Evolutionary conservation across 257 asterid genomes (phyloP), one percentile per base, ranked within the genome.

Genomic region (Solanum habrochaites): DNA sequence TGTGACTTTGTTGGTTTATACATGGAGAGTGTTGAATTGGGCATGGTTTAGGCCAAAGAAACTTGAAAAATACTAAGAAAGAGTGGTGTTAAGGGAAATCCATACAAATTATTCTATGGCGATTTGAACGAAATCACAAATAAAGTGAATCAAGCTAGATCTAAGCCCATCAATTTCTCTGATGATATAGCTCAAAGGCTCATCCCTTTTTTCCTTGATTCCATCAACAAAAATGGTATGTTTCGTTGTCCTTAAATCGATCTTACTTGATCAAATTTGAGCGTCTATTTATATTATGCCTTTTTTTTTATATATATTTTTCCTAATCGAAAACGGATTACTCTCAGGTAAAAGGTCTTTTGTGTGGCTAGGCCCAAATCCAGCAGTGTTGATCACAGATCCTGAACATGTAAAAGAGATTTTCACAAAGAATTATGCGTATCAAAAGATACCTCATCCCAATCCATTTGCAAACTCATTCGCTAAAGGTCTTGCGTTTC

Each of bases 291-390:
- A 20, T 56, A 56, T 20, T 18, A 56, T 56, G 25, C 11, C 64
- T 62, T 58, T 13, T 58, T 5, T 49, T 14, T 47, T 4, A 4
- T 47, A 42, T 14, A 49, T 11, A 45, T 14, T 9, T 70, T 70
- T 73, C 12, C 82, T 39, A 73, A 73, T 11, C 7, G 7, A 29
- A 14, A 32, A 37, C 8, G 47, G 86, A 37, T 20, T 25, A 82
- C 64, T 74, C 11, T 72, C 92, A 93, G 96, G 98, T 85, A 87
- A 67, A 23, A 88, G 88, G 29, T 85, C 89, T 3, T 92, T 91
- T 45, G 5, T 84, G 14, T 93, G 97, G 98, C 39, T 92, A 16
- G 98, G 98, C 6, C 92, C 95, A 23, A 88, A 43, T 31, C 94
- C 98, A 11, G 5, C 83, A 8, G 81, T 91, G 8, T 70, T 91